Percentiles rank a stretch among this genome's conserved stretches.
phyloP scores from a whole-genome alignment of 306 rosid species.

The Ziziphus jujuba region DNA sequence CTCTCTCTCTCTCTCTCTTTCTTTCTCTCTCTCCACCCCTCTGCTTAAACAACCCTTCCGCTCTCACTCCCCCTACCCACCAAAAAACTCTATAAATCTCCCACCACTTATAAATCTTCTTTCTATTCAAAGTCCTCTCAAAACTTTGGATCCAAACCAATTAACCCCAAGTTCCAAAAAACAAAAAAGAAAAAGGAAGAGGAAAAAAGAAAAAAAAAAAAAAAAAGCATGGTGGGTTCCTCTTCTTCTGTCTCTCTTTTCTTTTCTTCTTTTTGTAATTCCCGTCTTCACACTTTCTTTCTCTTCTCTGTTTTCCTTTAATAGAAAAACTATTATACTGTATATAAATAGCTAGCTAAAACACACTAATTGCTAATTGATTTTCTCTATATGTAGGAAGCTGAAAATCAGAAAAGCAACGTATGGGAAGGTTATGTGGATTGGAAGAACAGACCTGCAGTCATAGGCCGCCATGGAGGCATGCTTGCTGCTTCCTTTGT shows the following conservation, averaged over 20 bases:
- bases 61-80: neutral
- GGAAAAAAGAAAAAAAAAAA: neutral
- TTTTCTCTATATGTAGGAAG: slow-evolving; percentile 38
- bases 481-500: slow-evolving; percentile 83
- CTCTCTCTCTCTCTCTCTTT: slow-evolving; percentile 22
- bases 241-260: neutral
- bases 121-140: slow-evolving; percentile 32
- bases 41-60: neutral
- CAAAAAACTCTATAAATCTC: slow-evolving; percentile 38
- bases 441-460: slow-evolving; percentile 77
- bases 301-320: neutral
- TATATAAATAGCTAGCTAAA: neutral
- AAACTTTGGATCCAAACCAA: slow-evolving; percentile 31
- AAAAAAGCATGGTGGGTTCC: slow-evolving; percentile 45
- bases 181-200: neutral
- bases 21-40: too few species aligned
- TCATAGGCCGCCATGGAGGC: slow-evolving; percentile 82
- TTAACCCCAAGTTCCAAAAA: slow-evolving; percentile 23
- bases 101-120: slow-evolving; percentile 24
- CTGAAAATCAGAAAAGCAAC: slow-evolving; percentile 35
- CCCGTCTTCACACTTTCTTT: neutral
- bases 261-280: neutral
- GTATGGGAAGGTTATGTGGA: slow-evolving; percentile 88
- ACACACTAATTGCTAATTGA: neutral
- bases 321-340: neutral